Evolutionary conservation across 768 basidiomycete species (phyloP).

Genomic region (Cystofilobasidium ferigula): DNA sequence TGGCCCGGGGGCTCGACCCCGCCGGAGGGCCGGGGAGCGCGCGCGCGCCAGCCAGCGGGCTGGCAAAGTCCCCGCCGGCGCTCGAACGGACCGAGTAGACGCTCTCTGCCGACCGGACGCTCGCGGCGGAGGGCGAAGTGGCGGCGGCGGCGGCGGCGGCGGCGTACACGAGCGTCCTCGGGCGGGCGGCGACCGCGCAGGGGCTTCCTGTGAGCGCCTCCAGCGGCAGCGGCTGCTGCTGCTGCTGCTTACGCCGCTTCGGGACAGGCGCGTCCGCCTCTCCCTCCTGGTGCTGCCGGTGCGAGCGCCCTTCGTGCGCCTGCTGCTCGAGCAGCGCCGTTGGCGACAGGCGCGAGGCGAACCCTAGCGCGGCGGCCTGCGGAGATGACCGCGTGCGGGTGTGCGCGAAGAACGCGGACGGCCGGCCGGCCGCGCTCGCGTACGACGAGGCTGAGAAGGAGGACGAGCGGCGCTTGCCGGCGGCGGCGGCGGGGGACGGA

Average conservation of each 20-base stretch:
- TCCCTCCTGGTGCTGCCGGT: not conserved
- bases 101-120: not conserved
- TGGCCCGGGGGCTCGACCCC: not conserved
- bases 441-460: not conserved
- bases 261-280: not conserved
- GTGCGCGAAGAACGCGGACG: not conserved
- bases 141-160: not conserved
- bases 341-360: conserved; percentile 1
- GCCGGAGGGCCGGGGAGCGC: not conserved
- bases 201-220: no score
- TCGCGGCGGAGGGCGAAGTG: not conserved
- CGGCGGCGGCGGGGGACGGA: not conserved
- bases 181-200: conserved; percentile 6
- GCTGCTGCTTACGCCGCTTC: not conserved
- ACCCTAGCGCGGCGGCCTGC: not conserved
- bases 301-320: not conserved
- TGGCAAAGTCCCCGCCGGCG: not conserved
- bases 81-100: not conserved
- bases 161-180: conserved; percentile 21
- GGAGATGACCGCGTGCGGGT: not conserved
- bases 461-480: not conserved
- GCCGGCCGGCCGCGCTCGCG: not conserved
- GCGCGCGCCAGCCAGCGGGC: not conserved
- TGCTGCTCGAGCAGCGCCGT: conserved; percentile 4
- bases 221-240: not conserved